Evolutionary conservation across 2,329 filamentous ascomycete species (phyloP).

Genomic region (Blastomyces gilchristii): DNA sequence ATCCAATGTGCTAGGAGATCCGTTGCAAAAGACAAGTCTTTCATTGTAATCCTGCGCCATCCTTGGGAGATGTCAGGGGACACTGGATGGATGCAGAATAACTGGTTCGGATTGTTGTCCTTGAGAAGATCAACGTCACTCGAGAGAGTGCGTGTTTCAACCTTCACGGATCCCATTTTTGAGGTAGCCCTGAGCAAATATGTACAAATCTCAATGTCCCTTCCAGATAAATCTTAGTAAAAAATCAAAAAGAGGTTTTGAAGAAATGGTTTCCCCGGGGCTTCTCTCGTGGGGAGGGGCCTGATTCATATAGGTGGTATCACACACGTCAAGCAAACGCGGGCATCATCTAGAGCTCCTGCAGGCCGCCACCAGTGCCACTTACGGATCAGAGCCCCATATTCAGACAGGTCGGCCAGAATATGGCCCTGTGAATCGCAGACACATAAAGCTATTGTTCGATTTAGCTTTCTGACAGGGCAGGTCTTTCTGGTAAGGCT

Average conservation of each 20-base stretch:
- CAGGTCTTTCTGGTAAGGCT: too few relatives aligned
- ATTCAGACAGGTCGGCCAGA: neutral
- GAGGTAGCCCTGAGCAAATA: neutral
- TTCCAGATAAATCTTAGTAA: neutral
- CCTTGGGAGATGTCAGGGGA: slow-evolving; percentile 8
- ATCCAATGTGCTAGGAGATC: slow-evolving; percentile 21
- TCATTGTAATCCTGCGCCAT: slow-evolving; percentile 12
- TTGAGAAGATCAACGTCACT: slow-evolving; percentile 3
- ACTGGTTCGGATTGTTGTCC: slow-evolving; percentile 3
- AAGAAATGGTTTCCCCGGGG: neutral
- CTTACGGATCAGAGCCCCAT: neutral
- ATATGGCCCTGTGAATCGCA: neutral
- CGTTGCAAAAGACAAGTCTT: slow-evolving; percentile 18
- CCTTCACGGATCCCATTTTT: slow-evolving; percentile 1
- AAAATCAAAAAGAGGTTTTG: neutral
- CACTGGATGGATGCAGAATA: slow-evolving; percentile 8
- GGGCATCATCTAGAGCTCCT: neutral
- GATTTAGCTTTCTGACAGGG: neutral
- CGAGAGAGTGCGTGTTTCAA: neutral
- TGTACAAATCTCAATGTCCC: neutral
- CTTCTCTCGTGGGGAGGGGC: neutral
- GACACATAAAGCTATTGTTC: neutral
- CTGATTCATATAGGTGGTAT: neutral
- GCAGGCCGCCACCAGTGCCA: neutral
- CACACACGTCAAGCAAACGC: neutral